Conservation (phyloP, 179 eudicot genomes). For the Nepenthes alata region DNA sequence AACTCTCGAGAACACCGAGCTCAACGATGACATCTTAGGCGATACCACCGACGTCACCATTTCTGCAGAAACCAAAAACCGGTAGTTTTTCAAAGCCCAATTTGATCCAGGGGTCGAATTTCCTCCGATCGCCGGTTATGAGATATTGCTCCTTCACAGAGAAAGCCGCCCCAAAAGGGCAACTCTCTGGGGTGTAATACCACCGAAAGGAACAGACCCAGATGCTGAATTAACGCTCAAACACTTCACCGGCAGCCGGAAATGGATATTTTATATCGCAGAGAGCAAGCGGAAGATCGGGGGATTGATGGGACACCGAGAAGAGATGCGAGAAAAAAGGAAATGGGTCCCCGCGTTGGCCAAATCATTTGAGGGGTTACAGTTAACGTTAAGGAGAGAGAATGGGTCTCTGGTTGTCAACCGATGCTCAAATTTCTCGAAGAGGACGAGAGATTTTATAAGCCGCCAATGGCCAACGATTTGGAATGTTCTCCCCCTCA, state of each 20-base stretch:
- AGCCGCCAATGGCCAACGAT: no score
- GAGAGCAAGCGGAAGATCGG: no score
- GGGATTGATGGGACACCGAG: not conserved
- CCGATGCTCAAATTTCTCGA: no score
- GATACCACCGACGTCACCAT: conserved; percentile 42
- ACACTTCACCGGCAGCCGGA: no score
- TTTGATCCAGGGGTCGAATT: not conserved
- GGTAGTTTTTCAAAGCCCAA: not conserved
- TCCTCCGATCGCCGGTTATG: not conserved
- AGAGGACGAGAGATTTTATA: no score
- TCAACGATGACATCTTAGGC: conserved; percentile 40
- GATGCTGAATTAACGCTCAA: no score
- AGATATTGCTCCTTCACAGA: not conserved
- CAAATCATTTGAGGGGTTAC: not conserved
- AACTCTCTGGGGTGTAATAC: no score
- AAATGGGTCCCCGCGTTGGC: not conserved
- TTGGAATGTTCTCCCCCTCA: not conserved
- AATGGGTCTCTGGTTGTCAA: not conserved
- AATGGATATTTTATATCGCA: no score
- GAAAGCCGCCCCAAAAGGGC: not conserved
- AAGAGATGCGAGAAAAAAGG: not conserved
- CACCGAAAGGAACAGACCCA: no score
- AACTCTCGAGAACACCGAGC: conserved; percentile 55
- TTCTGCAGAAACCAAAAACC: not conserved
- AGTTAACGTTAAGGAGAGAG: not conserved